Evolutionary conservation across 2,329 filamentous ascomycete species (phyloP), one percentile per base, ranked within the genome.

Genomic region (Colletotrichum sp.): DNA sequence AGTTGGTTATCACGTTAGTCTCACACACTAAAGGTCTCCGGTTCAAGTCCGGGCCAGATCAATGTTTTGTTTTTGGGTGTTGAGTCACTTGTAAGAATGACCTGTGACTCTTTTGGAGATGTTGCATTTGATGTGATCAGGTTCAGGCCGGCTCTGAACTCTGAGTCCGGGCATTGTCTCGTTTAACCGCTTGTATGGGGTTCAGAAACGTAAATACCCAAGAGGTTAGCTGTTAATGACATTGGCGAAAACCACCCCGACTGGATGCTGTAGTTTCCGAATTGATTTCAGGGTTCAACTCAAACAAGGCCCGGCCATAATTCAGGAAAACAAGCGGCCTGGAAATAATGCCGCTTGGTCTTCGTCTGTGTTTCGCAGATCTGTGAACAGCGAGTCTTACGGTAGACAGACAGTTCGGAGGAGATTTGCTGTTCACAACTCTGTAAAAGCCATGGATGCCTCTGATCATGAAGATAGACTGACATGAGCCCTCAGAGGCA

Each of bases 1-100:
- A 83, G 85, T 87, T 87, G 86, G 85, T 87, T 86, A 87, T 87
- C 85, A 87, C 86, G 83, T 87, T 84, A 86, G 85, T 87, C 84
- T 87, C 87, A 87, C 85, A 83, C 73, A 75, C 73, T 75, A 70
- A 75, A 75, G 73, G 73, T 75, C 73, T 75, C 73, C 73, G 69
- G 73, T 75, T 75, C 73, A 72, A 75, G 73, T 72, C 73, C 69
- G 73, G 73, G 69, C 73, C 28, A 62, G 34, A 70, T 70, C 67
- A 70, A 22, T 13, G 3, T 9, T 68, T 68, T 60, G 12, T 18
- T 68, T 43, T 58, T 28, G 22, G 22, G 43, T 22, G 13, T 22
- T 52, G 10, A 12, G 43, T 13, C n/a, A n/a, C 0, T n/a, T 52
- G 9, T 13, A n/a, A 52, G 43, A 10, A 13, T 22, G n/a, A n/a